phyloP scores from a whole-genome alignment of 1,284 basidiomycete genomes.

The Lignosus rhinocerotis region DNA sequence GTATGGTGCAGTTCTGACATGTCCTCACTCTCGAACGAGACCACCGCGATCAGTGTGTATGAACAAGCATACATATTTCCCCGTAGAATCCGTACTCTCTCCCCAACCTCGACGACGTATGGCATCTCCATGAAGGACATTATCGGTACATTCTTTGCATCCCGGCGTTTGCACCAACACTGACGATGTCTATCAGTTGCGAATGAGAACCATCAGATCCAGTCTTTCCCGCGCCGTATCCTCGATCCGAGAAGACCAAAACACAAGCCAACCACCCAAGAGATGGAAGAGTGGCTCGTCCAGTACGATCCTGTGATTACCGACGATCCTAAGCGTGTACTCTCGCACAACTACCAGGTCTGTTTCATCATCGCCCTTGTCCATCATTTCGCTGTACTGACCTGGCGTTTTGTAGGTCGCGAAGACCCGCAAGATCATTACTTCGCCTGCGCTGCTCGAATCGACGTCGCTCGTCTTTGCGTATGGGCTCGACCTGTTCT shows the following conservation, averaged over 20 bases:
- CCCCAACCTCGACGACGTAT: constrained; percentile 81
- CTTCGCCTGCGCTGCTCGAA: constrained; percentile 85
- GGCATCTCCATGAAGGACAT: constrained; percentile 89
- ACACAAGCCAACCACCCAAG: constrained; percentile 74
- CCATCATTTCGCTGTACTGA: neutral
- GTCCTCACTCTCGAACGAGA: constrained; percentile 64
- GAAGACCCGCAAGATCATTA: constrained; percentile 65
- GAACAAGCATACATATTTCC: constrained; percentile 77
- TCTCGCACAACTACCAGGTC: constrained; percentile 82
- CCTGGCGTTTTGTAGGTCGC: constrained; percentile 50
- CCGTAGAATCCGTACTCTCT: constrained; percentile 65
- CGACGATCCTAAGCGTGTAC: constrained; percentile 69
- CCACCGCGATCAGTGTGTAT: constrained; percentile 52
- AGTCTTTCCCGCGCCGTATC: constrained; percentile 72
- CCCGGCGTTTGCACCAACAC: neutral
- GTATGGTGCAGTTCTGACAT: constrained; percentile 60
- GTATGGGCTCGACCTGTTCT: constrained; percentile 87
- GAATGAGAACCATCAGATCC: constrained; percentile 73
- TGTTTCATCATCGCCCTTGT: constrained; percentile 19
- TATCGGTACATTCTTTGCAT: constrained; percentile 55
- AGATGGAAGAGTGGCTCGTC: constrained; percentile 85
- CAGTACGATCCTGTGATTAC: constrained; percentile 83
- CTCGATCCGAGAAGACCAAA: constrained; percentile 86
- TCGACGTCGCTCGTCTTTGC: constrained; percentile 90
- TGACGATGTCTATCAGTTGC: constrained; percentile 54